Conservation (phyloP, 164 flowering plant genomes). For the Akebia trifoliata region DNA sequence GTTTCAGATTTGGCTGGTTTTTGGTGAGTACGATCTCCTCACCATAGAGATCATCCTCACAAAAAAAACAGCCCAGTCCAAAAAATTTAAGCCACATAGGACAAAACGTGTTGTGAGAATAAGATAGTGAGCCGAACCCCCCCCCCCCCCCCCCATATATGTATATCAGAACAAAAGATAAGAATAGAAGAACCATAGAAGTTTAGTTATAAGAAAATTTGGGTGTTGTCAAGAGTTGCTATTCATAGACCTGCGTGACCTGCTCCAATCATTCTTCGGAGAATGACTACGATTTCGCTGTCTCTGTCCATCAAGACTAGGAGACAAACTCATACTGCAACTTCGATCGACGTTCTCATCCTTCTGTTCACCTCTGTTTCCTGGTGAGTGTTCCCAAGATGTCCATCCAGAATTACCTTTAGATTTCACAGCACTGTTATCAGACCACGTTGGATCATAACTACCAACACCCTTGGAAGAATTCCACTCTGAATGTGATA, state of each 20-base stretch:
- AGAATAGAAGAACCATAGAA: conserved; percentile 1
- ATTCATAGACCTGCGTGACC: conserved; percentile 40
- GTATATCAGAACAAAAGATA: not conserved
- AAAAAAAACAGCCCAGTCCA: too few relatives aligned
- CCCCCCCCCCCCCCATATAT: too few relatives aligned
- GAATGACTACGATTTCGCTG: conserved; percentile 34
- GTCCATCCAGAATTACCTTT: conserved; percentile 23
- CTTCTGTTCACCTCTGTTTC: conserved; percentile 27
- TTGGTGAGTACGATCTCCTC: too few relatives aligned
- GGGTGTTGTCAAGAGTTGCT: not conserved
- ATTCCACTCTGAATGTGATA: conserved; percentile 15
- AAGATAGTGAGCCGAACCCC: too few relatives aligned
- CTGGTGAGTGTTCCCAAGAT: conserved; percentile 26
- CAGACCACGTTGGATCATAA: conserved; percentile 28
- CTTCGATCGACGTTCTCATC: conserved; percentile 27
- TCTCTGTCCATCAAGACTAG: conserved; percentile 54
- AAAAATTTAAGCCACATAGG: too few relatives aligned
- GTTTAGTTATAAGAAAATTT: not conserved
- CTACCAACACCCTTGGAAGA: conserved; percentile 12
- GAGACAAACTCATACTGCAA: conserved; percentile 39
- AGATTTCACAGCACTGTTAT: conserved; percentile 12
- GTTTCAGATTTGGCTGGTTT: too few relatives aligned
- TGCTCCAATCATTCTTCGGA: conserved; percentile 36
- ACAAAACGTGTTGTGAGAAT: too few relatives aligned
- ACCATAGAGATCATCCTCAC: too few relatives aligned